These are phyloP conservation scores for Nematodospora anomalae DNA, from an alignment of 1,139 yeast genomes.

Conservation along the genomic window DNA sequence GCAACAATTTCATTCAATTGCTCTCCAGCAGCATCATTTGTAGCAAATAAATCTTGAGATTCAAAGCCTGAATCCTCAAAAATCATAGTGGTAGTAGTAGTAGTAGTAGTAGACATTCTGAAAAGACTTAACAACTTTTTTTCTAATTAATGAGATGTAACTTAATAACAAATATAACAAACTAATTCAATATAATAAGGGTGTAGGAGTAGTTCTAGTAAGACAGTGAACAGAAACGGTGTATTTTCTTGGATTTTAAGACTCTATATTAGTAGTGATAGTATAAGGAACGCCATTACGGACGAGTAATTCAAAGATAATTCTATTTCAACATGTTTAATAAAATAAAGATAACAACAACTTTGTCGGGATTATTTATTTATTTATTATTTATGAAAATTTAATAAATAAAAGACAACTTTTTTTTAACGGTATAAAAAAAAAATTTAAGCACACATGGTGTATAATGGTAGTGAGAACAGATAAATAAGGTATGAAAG, in stretches of 20 bases:
- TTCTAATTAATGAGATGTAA: slow-evolving; percentile 3
- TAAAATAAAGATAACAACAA: slow-evolving; percentile 12
- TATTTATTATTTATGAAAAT: slow-evolving; percentile 5
- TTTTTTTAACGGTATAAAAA: slow-evolving; percentile 8
- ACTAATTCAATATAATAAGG: background rate
- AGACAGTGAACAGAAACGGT: no score
- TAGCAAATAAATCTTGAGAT: slow-evolving; percentile 17
- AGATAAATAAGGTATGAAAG: slow-evolving; percentile 5
- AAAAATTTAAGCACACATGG: slow-evolving; percentile 39
- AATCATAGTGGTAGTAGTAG: slow-evolving; percentile 14
- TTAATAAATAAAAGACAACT: slow-evolving; percentile 7
- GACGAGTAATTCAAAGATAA: slow-evolving; percentile 22
- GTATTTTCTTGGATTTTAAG: no score
- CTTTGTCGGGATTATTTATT: slow-evolving; percentile 1
- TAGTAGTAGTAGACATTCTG: slow-evolving; percentile 27
- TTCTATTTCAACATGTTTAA: slow-evolving; percentile 29
- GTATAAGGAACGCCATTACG: slow-evolving; percentile 28
- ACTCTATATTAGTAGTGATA: slow-evolving; percentile 5
- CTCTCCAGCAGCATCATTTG: slow-evolving; percentile 3
- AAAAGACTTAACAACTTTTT: background rate
- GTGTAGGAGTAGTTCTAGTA: background rate
- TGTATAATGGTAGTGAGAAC: slow-evolving; percentile 14
- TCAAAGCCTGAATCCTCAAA: slow-evolving; percentile 34
- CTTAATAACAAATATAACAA: background rate
- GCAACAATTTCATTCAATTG: slow-evolving; percentile 2